Evolutionary conservation across 306 rosid species (phyloP), one percentile per base, ranked within the genome.

Genomic region (Morella rubra): DNA sequence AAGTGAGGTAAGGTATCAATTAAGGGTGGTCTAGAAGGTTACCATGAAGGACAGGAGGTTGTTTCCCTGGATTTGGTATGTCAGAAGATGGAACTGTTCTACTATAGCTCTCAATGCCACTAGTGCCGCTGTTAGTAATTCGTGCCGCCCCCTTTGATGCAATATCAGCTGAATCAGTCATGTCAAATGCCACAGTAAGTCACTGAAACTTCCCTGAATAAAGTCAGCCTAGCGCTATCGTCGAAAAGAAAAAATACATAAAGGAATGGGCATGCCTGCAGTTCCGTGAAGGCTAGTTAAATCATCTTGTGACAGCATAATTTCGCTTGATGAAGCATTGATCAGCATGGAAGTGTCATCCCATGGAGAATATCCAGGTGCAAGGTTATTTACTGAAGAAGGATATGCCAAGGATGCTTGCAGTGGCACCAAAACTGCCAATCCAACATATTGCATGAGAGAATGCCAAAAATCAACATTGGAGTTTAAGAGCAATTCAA

Each of bases 101-200:
- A 75, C 77, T 71, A 42, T 89, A 79, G 84, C 83, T 87, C 47
- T 76, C 89, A 53, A 90, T 81, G 76, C 85, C 90, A 72, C 88
- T 85, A 59, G 83, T 73, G 73, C 56, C 66, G 49, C 86, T 76
- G 72, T 79, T 79, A 77, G 76, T 83, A 71, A 83, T 79, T 81
- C 81, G 79, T 72, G 90, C 79, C 45, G 81, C 65, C 82, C 88
- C 96, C 83, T 88, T 85, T 71, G 91, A 89, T 80, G 87, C 90
- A 83, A 85, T 87, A 86, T 86, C 98, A 81, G 88, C 98, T 91
- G 98, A 85, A 93, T 89, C 89, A 87, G 88, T 85, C 78, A 85
- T 59, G 73, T 47, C 66, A 69, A 59, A 77, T 81, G 70, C 78
- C 81, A 86, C 65, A 55, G 80, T 75, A 82, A 93, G 89, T 65